Base-by-base conservation (phyloP, 208 protist species). In the Acanthamoeba castellanii region DNA sequence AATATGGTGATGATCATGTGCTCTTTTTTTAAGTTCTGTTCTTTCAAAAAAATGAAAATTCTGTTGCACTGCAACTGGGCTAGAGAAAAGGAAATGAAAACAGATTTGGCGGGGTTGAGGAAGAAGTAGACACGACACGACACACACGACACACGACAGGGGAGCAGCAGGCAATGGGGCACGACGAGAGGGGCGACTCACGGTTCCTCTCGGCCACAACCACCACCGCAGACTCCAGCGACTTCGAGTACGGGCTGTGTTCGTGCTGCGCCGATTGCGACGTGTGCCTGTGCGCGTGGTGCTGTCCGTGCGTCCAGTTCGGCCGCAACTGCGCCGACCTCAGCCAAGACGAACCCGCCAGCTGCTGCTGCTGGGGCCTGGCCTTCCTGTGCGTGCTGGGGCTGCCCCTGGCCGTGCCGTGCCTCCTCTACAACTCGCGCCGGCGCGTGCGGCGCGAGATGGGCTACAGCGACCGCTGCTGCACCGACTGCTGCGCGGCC, bases 291-390 rank as follows among this genome's bases (percentile, higher is more conserved):
- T 76, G 68, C 34, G 32, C 68, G 20, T 76, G 27, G 32, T 76
- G 68, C 68, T 76, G 68, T 30, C 68, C 68, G 9, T 76, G 68
- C 68, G 32, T 76, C 14, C 68, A 76, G 68, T 76, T 76, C 34
- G 68, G 68, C 9, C 68, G 5, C 32, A 76, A 76, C 34, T 57
- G 52, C 16, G 14, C 11, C 52, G 13, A 47, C 68, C 20, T 32
- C 8, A 42, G 30, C 61, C 27, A 11, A 8, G 61, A 30, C 16
- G 61, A 68, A 0, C 22, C 22, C 16, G 27, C 13, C 20, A 30
- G 61, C 61, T 68, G 61, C 61, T 9, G 16, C 20, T 30, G 16
- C 20, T 68, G 61, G 22, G 13, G 61, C 61, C 22, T 68, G 7
- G 61, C 22, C 20, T 30, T 11, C 27, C 7, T n/a, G 22, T 30